A percentile compares a stretch with the other conserved stretches of the same genome.
phyloP scores from a whole-genome alignment of 352 stramenopile genomes.

The Phytophthora podocarpi region DNA sequence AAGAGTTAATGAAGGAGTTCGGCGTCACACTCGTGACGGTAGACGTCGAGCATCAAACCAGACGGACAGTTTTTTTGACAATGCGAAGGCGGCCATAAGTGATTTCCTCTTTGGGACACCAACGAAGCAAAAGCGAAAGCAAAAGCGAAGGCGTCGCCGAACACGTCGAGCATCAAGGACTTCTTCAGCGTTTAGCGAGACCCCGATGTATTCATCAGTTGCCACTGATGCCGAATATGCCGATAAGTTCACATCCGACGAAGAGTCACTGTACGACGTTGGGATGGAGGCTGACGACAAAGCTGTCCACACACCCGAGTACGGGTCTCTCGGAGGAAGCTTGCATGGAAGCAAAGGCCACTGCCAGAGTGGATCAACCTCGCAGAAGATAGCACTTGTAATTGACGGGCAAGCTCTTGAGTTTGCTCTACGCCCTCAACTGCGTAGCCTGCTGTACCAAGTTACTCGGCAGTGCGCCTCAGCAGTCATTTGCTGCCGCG shows the following conservation, averaged over 20 bases:
- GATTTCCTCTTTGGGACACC: slow-evolving; percentile 19
- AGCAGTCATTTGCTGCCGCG: slow-evolving; percentile 86
- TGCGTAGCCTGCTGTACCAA: slow-evolving; percentile 68
- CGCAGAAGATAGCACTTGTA: slow-evolving; percentile 73
- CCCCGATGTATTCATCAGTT: slow-evolving; percentile 35
- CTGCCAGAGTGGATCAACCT: background rate
- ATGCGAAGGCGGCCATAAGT: slow-evolving; percentile 21
- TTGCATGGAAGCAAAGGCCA: slow-evolving; percentile 5
- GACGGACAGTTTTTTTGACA: slow-evolving; percentile 27
- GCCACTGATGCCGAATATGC: slow-evolving; percentile 27
- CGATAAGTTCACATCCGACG: slow-evolving; percentile 23
- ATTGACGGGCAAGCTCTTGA: slow-evolving; percentile 94
- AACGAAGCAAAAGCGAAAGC: slow-evolving; percentile 24
- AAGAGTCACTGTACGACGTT: slow-evolving; percentile 24
- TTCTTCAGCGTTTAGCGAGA: slow-evolving; percentile 21
- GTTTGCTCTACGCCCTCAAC: slow-evolving; percentile 53
- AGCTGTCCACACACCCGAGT: slow-evolving; percentile 22
- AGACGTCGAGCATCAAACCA: slow-evolving; percentile 13
- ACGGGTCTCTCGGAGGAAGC: slow-evolving; percentile 30
- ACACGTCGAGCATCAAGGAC: slow-evolving; percentile 12
- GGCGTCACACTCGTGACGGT: slow-evolving; percentile 3
- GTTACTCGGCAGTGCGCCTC: slow-evolving; percentile 73
- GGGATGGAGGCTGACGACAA: slow-evolving; percentile 22
- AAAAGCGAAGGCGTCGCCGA: slow-evolving; percentile 22
- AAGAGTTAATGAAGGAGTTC: slow-evolving; percentile 1